Evolutionary conservation across 257 asterid species (phyloP).

Genomic region (Prunella vulgaris): DNA sequence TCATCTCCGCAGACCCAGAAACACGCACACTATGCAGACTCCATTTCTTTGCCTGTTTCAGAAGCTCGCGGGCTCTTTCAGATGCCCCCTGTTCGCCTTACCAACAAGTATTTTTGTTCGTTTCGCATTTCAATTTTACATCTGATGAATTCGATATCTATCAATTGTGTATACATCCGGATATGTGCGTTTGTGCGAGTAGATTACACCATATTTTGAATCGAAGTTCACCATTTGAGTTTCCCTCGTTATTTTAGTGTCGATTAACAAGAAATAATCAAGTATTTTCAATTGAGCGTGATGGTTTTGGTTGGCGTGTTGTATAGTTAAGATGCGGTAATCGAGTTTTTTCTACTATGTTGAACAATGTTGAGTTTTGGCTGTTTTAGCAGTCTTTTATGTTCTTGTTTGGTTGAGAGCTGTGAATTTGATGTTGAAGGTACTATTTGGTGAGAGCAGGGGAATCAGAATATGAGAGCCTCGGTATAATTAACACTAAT

Average conservation of each 20-base stretch:
- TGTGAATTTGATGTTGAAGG: constrained; percentile 33
- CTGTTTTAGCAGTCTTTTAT: neutral
- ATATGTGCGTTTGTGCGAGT: neutral
- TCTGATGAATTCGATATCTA: neutral
- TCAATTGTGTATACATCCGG: neutral
- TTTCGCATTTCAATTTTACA: neutral
- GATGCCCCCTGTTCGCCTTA: constrained; percentile 89
- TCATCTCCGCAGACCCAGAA: constrained; percentile 31
- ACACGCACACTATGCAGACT: constrained; percentile 21
- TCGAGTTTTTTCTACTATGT: neutral
- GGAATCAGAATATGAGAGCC: constrained; percentile 79
- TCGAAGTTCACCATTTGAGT: neutral
- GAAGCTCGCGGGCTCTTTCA: constrained; percentile 94
- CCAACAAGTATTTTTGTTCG: constrained; percentile 43
- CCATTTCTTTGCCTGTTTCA: constrained; percentile 35
- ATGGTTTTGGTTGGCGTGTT: neutral
- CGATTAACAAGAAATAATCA: neutral
- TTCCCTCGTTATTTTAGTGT: neutral
- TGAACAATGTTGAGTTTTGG: neutral
- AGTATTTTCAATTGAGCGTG: neutral
- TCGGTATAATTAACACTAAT: constrained; percentile 86
- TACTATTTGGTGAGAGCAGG: constrained; percentile 95
- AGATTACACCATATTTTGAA: no score
- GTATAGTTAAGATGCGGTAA: neutral
- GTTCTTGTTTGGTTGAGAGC: neutral